phyloP scores from a whole-genome alignment of 371 early-diverging fungal genomes.

The Mortierella sp. region DNA sequence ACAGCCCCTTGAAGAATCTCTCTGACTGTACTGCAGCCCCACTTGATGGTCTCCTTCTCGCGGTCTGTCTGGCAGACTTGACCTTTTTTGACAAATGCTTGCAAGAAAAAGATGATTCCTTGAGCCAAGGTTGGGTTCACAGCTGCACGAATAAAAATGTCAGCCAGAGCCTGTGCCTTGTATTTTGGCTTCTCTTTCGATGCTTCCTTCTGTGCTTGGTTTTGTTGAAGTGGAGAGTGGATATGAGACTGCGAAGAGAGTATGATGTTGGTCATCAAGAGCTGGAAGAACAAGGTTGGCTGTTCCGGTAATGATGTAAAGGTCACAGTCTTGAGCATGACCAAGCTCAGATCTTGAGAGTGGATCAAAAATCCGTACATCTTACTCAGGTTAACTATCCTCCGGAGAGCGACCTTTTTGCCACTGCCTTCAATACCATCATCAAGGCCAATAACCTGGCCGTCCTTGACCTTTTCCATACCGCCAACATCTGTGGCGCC shows the following conservation, averaged over 20 bases:
- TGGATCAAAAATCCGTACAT: constrained; percentile 78
- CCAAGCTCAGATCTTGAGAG: constrained; percentile 71
- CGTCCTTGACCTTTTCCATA: constrained; percentile 65
- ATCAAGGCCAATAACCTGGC: constrained; percentile 40
- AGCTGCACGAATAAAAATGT: constrained; percentile 70
- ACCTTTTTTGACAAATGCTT: constrained; percentile 69
- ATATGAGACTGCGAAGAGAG: constrained; percentile 46
- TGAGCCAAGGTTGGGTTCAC: constrained; percentile 76
- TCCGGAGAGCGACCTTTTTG: constrained; percentile 67
- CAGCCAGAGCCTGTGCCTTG: constrained; percentile 66
- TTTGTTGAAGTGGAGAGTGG: constrained; percentile 27
- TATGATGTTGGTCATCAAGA: constrained; percentile 68
- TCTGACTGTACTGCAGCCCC: constrained; percentile 74
- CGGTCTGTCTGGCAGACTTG: constrained; percentile 61
- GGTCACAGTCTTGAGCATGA: constrained; percentile 79
- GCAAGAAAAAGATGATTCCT: constrained; percentile 80
- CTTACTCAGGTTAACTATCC: constrained; percentile 80
- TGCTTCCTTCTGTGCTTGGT: constrained; percentile 16
- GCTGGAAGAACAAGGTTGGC: constrained; percentile 76
- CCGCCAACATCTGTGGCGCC: constrained; percentile 86
- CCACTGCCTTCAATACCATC: constrained; percentile 21
- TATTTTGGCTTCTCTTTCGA: constrained; percentile 47
- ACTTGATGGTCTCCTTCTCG: constrained; percentile 68
- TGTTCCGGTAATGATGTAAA: constrained; percentile 76
- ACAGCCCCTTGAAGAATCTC: constrained; percentile 66